Conservation (phyloP, 345 rosid genomes). For the Crucihimalaya himalaica region DNA sequence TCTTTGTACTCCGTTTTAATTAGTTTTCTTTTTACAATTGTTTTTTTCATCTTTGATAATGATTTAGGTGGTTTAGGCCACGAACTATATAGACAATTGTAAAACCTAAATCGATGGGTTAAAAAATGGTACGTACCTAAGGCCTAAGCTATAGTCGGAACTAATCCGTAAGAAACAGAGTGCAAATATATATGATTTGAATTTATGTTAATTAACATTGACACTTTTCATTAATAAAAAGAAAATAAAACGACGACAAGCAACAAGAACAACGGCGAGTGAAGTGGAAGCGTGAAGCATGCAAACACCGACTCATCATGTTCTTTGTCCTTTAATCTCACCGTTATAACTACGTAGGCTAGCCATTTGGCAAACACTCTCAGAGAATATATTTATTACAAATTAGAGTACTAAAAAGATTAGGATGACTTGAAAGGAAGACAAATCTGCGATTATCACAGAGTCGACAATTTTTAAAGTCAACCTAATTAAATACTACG, state of each 20-base stretch:
- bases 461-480: conserved; percentile 26
- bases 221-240: neutral
- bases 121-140: neutral
- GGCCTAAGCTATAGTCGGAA: neutral
- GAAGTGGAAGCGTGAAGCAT: conserved; percentile 40
- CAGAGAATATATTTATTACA: neutral
- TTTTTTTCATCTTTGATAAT: neutral
- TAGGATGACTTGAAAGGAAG: neutral
- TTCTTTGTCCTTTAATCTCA: conserved; percentile 33
- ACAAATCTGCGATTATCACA: neutral
- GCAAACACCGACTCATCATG: conserved; percentile 46
- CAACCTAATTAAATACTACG: conserved; percentile 25
- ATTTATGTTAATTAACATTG: neutral
- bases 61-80: neutral
- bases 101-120: neutral
- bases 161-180: neutral
- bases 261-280: conserved; percentile 35
- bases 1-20: too few relatives aligned
- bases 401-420: neutral
- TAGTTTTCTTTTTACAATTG: neutral
- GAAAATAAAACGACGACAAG: conserved; percentile 13
- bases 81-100: neutral
- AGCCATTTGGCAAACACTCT: conserved; percentile 40
- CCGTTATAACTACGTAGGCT: conserved; percentile 25
- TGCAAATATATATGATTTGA: conserved; percentile 10